A percentile compares a stretch with the other conserved stretches of the same genome.
phyloP scores from a whole-genome alignment of 164 flowering plant genomes.

The Macadamia integrifolia region DNA sequence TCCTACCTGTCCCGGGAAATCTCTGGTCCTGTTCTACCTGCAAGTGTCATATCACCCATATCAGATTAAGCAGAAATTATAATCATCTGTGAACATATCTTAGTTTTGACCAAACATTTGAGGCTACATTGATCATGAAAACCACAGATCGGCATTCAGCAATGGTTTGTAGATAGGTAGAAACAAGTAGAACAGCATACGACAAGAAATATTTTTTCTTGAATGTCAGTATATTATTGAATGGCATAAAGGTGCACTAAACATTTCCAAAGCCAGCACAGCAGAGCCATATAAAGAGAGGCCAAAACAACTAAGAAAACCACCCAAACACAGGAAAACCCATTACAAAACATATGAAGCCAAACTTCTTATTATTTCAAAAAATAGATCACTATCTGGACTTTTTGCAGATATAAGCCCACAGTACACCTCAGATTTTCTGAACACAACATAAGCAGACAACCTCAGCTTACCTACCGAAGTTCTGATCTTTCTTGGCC shows the following conservation, averaged over 20 bases:
- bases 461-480: too few species aligned
- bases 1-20: constrained; percentile 87
- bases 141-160: neutral
- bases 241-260: too few species aligned
- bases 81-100: neutral
- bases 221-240: too few species aligned
- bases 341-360: neutral
- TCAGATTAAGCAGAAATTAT: neutral
- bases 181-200: neutral
- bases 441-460: too few species aligned
- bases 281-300: too few species aligned
- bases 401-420: too few species aligned
- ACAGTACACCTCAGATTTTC: too few species aligned
- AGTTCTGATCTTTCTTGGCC: too few species aligned
- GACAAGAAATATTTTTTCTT: neutral
- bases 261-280: too few species aligned
- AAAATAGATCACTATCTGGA: too few species aligned
- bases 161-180: neutral
- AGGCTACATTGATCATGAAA: neutral
- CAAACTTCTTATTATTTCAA: neutral
- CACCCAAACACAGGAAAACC: neutral
- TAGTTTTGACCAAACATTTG: neutral
- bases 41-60: constrained; percentile 3
- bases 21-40: constrained; percentile 61
- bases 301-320: too few species aligned